Evolutionary conservation across 2,329 filamentous ascomycete species (phyloP), one percentile per base, ranked within the genome.

Genomic region (Ambrosiella cleistominuta): DNA sequence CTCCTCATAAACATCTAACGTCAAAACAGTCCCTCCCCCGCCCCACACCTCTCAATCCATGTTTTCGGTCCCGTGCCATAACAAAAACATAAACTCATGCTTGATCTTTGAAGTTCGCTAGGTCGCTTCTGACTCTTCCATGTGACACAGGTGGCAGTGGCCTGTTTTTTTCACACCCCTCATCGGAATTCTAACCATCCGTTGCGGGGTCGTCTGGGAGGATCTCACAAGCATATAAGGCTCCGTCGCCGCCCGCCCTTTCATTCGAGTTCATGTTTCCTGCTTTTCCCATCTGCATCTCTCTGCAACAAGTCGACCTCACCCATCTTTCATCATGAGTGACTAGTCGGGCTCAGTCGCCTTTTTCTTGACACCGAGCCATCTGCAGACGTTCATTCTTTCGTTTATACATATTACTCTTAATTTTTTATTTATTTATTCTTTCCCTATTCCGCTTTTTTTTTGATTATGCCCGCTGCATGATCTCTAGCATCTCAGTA

Each of bases 141-240:
- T n/a, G 8, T 47, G 44, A 17, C 44, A 17, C 44, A 15, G 44
- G n/a, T 47, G n/a, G 11, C 44, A 47, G 44, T 15, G n/a, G 11
- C n/a, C 44, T 17, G n/a, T 47, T n/a, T 7, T 17, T 15, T 15
- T 4, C 5, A 38, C 35, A 53, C 51, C 51, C 35, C 13, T 17
- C 36, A n/a, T 47, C 44, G 13, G 8, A 8, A 19, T 17, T 15
- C 44, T 17, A 49, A n/a, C 44, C 44, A 49, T 17, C 27, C 44
- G 7, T 49, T 49, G 6, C 27, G 44, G 8, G 7, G 27, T 49
- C 44, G 44, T 15, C 13, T 17, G 15, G 6, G 44, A 49, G 44
- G 44, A 49, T 38, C 36, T 38, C 17, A 11, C 35, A 9, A 37
- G 27, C 51, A 15, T 63, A 63, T 64, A 63, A 63, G 62, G 37